phyloP scores from a whole-genome alignment of 176 grass and related monocot species.

The Sorghum bicolor region DNA sequence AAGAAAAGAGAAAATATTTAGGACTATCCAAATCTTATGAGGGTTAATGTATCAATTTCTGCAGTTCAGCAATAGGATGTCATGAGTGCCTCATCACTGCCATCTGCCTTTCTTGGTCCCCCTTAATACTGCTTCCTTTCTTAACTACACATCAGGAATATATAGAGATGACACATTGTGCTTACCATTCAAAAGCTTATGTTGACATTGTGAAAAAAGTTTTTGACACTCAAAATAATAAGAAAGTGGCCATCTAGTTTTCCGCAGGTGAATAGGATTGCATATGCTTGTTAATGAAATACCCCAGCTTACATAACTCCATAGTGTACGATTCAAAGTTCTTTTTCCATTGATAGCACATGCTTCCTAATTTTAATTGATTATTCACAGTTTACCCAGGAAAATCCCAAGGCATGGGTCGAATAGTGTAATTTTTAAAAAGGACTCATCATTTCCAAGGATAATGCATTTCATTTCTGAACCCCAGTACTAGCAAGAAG shows the following conservation, averaged over 20 bases:
- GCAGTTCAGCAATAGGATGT: conserved; percentile 7
- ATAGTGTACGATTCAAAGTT: conserved; percentile 2
- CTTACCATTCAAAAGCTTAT: not conserved
- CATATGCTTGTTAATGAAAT: not conserved
- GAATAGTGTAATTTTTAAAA: not conserved
- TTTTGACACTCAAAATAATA: not conserved
- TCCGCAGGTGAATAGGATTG: not conserved
- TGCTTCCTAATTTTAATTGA: not conserved
- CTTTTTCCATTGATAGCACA: not conserved
- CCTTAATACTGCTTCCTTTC: conserved; percentile 13
- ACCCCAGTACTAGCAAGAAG: not conserved
- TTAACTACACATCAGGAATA: conserved; percentile 10
- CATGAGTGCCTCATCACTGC: not conserved
- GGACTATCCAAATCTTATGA: not conserved
- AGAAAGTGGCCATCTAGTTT: not conserved
- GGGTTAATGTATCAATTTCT: conserved; percentile 3
- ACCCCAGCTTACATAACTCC: not conserved
- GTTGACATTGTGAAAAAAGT: conserved; percentile 17
- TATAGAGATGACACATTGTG: not conserved
- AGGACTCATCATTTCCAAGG: not conserved
- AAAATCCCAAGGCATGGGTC: not conserved
- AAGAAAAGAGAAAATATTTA: not conserved
- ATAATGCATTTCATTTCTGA: conserved; percentile 8
- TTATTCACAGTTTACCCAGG: not conserved
- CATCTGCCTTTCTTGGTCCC: conserved; percentile 4